These are phyloP conservation scores for Fraxinus xanthoxyloides DNA, from an alignment of 305 asterid genomes.

Conservation along the genomic window DNA sequence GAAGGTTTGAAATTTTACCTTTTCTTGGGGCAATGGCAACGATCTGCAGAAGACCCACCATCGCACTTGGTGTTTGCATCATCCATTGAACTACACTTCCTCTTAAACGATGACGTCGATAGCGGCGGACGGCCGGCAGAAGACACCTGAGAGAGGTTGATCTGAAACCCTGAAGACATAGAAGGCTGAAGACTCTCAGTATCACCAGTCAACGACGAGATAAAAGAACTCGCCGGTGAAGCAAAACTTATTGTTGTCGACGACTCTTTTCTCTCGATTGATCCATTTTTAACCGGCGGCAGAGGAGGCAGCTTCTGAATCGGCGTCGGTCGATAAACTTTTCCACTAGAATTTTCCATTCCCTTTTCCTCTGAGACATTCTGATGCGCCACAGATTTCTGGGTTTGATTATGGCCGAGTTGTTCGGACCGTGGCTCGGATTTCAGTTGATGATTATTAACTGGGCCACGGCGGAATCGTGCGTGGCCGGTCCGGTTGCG, in stretches of 20 bases:
- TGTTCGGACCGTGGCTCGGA: constrained; percentile 6
- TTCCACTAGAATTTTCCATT: constrained; percentile 27
- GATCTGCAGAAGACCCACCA: constrained; percentile 44
- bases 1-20: constrained; percentile 26
- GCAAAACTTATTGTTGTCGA: constrained; percentile 61
- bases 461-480: constrained; percentile 65
- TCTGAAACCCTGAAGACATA: constrained; percentile 63
- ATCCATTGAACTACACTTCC: constrained; percentile 67
- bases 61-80: constrained; percentile 49
- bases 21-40: constrained; percentile 79
- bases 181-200: constrained; percentile 58
- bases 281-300: constrained; percentile 35
- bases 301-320: constrained; percentile 58
- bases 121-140: constrained; percentile 66
- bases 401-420: constrained; percentile 2
- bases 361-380: constrained; percentile 26
- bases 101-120: constrained; percentile 56
- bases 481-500: constrained; percentile 67
- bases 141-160: constrained; percentile 50
- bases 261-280: constrained; percentile 49
- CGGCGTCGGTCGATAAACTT: constrained; percentile 47
- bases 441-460: constrained; percentile 15
- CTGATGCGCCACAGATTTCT: neutral
- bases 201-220: constrained; percentile 59
- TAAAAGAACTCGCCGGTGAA: constrained; percentile 54